These are phyloP conservation scores for Solanum corneliomulleri DNA, from an alignment of 257 asterid species.

Conservation along the genomic window DNA sequence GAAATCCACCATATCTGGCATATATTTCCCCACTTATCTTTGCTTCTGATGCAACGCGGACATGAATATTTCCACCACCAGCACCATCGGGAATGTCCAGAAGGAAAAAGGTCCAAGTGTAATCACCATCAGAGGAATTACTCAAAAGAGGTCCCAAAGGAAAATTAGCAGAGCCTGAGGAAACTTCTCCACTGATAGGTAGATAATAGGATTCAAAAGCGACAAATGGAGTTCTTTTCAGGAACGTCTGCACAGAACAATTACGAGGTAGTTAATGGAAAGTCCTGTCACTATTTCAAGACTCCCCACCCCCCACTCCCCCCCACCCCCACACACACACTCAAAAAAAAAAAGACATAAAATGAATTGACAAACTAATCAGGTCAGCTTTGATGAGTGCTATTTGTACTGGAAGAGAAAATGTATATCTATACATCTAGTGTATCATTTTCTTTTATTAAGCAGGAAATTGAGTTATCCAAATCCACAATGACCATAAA, in stretches of 20 bases:
- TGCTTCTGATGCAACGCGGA: conserved; percentile 38
- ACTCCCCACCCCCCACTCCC: not conserved
- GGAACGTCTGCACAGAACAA: conserved; percentile 56
- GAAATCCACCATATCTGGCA: conserved; percentile 77
- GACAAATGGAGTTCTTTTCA: conserved; percentile 38
- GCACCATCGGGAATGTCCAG: conserved; percentile 76
- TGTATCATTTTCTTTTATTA: not conserved
- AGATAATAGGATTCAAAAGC: conserved; percentile 77
- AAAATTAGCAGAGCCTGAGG: conserved; percentile 45
- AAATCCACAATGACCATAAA: not conserved
- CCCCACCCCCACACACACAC: not conserved
- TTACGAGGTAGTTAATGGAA: conserved; percentile 9
- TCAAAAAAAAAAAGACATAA: not conserved
- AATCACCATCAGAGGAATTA: conserved; percentile 37
- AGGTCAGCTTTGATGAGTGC: not conserved
- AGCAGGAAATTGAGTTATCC: not conserved
- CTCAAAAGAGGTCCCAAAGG: conserved; percentile 73
- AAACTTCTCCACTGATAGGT: conserved; percentile 40
- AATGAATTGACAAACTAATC: not conserved
- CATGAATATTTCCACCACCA: conserved; percentile 68
- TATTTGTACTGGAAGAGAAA: not conserved
- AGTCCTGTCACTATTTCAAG: not conserved
- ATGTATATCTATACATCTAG: not conserved
- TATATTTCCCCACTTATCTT: conserved; percentile 58
- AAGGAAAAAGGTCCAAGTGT: conserved; percentile 73